Conservation (phyloP, 495 filamentous ascomycete species). For the Penicillium turbatum region DNA sequence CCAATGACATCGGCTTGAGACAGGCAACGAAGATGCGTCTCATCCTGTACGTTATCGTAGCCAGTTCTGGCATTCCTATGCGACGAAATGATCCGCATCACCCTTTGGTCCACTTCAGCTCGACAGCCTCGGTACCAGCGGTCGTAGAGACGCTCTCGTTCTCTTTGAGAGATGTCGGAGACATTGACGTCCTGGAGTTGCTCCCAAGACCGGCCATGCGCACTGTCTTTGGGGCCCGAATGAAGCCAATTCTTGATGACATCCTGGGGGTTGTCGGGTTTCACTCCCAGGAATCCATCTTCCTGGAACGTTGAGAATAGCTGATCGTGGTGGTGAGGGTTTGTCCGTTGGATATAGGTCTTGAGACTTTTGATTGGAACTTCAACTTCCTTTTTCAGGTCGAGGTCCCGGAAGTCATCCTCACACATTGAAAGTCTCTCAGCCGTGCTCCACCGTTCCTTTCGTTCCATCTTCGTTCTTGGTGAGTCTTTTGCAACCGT, state of each 20-base stretch:
- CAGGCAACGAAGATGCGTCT: conserved; percentile 36
- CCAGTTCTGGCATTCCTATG: neutral
- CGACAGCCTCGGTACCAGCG: neutral
- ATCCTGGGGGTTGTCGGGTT: neutral
- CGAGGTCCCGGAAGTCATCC: conserved; percentile 7
- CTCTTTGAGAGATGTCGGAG: neutral
- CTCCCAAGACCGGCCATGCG: neutral
- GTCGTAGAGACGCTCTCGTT: neutral
- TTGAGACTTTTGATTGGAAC: neutral
- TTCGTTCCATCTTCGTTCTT: conserved; percentile 42
- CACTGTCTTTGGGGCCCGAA: neutral
- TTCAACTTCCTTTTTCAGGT: neutral
- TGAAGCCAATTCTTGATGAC: neutral
- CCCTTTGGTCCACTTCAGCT: neutral
- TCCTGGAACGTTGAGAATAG: neutral
- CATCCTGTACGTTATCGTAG: conserved; percentile 15
- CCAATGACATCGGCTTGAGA: conserved; percentile 57
- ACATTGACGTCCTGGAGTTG: neutral
- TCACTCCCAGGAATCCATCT: neutral
- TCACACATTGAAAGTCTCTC: conserved; percentile 12
- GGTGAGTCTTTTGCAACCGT: conserved; percentile 24
- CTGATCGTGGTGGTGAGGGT: neutral
- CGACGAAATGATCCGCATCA: neutral
- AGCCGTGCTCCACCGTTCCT: conserved; percentile 10
- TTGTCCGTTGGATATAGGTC: neutral